Conservation (phyloP, 331 rosid genomes). For the Malus hybrid region DNA sequence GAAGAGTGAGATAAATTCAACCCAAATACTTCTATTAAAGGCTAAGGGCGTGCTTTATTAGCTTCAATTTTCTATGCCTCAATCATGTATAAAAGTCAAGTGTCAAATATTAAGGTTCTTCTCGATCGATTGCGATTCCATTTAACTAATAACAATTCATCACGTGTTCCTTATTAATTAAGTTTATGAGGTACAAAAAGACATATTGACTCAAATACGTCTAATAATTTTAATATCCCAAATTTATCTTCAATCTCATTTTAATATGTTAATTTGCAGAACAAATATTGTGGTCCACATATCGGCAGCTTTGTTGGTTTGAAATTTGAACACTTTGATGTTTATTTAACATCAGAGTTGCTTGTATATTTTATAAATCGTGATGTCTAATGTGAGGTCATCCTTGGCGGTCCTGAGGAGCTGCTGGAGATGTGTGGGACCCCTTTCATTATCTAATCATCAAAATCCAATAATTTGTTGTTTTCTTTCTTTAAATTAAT, state of each 20-base stretch:
- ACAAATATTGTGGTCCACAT: background rate
- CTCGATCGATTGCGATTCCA: background rate
- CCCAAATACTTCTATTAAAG: no score
- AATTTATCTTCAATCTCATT: background rate
- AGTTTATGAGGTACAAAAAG: background rate
- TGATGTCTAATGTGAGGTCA: background rate
- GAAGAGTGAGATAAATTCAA: no score
- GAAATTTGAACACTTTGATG: background rate
- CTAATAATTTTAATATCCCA: background rate
- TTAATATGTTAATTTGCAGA: background rate
- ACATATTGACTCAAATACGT: background rate
- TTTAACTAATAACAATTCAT: background rate
- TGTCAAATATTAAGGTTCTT: background rate
- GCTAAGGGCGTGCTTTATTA: background rate
- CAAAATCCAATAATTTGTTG: background rate
- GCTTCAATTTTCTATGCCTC: background rate
- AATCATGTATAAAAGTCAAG: constrained; percentile 12
- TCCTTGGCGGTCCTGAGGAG: background rate
- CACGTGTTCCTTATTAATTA: constrained; percentile 9
- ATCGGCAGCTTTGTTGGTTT: constrained; percentile 10
- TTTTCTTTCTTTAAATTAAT: background rate
- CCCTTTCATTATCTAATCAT: background rate
- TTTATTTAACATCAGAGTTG: background rate
- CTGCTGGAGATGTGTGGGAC: background rate
- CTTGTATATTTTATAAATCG: background rate